These are phyloP conservation scores for Tirmania nivea DNA, from an alignment of 495 filamentous ascomycete species.

Conservation along the genomic window DNA sequence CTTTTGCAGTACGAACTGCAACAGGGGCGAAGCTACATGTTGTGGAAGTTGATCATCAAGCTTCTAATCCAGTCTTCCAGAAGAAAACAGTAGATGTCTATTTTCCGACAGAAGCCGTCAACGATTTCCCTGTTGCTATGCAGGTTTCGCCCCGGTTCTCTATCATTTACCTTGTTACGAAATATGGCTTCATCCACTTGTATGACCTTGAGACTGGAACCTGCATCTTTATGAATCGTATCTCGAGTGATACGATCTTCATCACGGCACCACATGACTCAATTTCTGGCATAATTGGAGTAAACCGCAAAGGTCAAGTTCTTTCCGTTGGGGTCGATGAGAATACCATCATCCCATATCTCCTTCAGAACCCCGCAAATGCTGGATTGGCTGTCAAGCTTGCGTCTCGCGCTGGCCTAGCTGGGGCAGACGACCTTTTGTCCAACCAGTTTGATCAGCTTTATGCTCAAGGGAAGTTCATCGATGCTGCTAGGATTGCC, in stretches of 20 bases:
- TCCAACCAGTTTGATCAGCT: constrained; percentile 78
- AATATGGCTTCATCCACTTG: constrained; percentile 97
- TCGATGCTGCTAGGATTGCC: constrained; percentile 80
- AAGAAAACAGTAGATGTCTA: constrained; percentile 97
- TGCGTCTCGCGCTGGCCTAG: constrained; percentile 77
- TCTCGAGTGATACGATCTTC: constrained; percentile 98
- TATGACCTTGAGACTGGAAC: constrained; percentile 92
- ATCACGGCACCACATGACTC: constrained; percentile 70
- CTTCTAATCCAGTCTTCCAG: constrained; percentile 61
- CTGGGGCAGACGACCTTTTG: constrained; percentile 88
- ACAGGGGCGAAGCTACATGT: constrained; percentile 91
- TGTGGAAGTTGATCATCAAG: constrained; percentile 87
- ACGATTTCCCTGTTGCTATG: constrained; percentile 96
- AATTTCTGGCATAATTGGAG: constrained; percentile 70
- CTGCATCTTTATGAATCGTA: constrained; percentile 99
- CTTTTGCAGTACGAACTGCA: constrained; percentile 75
- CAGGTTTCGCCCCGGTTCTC: constrained; percentile 91
- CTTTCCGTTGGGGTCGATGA: constrained; percentile 85
- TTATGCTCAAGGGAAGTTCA: constrained; percentile 49
- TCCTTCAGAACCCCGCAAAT: constrained; percentile 87
- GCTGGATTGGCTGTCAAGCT: constrained; percentile 81
- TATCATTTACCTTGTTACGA: constrained; percentile 89
- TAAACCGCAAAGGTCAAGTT: constrained; percentile 94
- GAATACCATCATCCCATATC: constrained; percentile 69
- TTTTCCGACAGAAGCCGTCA: constrained; percentile 83